Evolutionary conservation across 495 filamentous ascomycete genomes (phyloP), one percentile per base, ranked within the genome.

Genomic region (Wilcoxina mikolae): DNA sequence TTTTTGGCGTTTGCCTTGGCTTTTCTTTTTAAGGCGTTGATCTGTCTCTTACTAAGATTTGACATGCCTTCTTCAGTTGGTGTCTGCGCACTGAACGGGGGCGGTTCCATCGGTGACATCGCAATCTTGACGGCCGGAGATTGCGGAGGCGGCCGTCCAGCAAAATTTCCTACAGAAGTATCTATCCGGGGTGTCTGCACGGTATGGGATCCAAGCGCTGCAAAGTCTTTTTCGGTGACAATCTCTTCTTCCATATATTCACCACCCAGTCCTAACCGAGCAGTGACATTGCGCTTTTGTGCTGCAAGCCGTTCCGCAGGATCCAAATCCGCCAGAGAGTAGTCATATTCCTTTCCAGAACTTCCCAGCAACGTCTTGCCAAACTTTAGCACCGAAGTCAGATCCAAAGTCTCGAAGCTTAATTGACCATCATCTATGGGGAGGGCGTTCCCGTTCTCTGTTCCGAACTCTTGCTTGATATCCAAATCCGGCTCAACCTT

Each of bases 11-110:
- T 82, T 51, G 78, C 73, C 65, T 90, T 94, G 27, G 84, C 80
- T 65, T 93, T 94, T 15, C 91, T 79, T 67, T 98, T 98, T 9
- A 98, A 73, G 52, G 86, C 84, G 62, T 96, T 98, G 25, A 94
- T 74, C 65, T 96, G 91, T 12, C 91, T 80, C 54, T 87, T 84
- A 70, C 89, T 95, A 15, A 96, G 71, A 2, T 78, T 81, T 0
- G 76, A 67, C 49, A 48, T 51, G 4, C 59, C 56, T 26, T 91
- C 85, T 49, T 87, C 86, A 44, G 73, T 75, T 51, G 70, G 65
- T 42, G 74, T 74, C 53, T 70, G 65, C 17, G 29, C 15, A n/a
- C 9, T 20, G 11, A n/a, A 15, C 20, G n/a, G 29, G 10, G 69
- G 62, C 7, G 52, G 33, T 39, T 54, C 57, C 24, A 43, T 56